Evolutionary conservation across 208 protist genomes (phyloP), one percentile per base, ranked within the genome.

Genomic region (Acanthamoeba triangularis): DNA sequence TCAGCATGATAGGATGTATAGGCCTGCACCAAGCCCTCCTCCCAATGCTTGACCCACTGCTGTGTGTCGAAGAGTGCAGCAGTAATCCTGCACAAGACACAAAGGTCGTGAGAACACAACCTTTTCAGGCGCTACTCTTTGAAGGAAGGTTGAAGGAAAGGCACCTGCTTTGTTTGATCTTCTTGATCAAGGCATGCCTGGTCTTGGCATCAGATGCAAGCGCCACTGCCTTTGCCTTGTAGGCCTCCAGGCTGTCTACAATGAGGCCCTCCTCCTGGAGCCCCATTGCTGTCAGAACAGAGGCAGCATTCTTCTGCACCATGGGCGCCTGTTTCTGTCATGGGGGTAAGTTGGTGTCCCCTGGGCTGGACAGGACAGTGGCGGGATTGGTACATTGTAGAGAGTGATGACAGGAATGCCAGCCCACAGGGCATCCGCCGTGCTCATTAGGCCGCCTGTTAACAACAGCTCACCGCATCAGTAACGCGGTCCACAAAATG

Each of bases 321-420:
- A 88, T 88, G 20, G 80, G 2, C 28, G 11, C 49, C 20, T 10
- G 18, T 37, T 54, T 41, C 78, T 87, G 72, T 28, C 20, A 33
- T 84, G 3, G 59, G n/a, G n/a, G n/a, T n/a, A n/a, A n/a, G n/a
- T n/a, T n/a, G n/a, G n/a, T n/a, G n/a, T n/a, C n/a, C n/a, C n/a
- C n/a, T n/a, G n/a, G n/a, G n/a, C n/a, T 52, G 49, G 49, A 14
- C 49, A 52, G 49, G 7, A 69, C 28, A 76, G 16, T 14, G 23
- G 67, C 18, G 67, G 18, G 16, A 61, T 13, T 61, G 56, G 30
- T 37, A 87, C 80, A 25, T 88, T 16, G 28, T 28, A 88, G 4
- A 88, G 49, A 28, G 80, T 88, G 16, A 88, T 33, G 5, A 88
- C 80, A 7, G 80, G 80, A 16, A 88, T 54, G 49, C 80, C 80